Evolutionary conservation across 768 basidiomycete genomes (phyloP).

Genomic region (Xerocomellus amylosporus): DNA sequence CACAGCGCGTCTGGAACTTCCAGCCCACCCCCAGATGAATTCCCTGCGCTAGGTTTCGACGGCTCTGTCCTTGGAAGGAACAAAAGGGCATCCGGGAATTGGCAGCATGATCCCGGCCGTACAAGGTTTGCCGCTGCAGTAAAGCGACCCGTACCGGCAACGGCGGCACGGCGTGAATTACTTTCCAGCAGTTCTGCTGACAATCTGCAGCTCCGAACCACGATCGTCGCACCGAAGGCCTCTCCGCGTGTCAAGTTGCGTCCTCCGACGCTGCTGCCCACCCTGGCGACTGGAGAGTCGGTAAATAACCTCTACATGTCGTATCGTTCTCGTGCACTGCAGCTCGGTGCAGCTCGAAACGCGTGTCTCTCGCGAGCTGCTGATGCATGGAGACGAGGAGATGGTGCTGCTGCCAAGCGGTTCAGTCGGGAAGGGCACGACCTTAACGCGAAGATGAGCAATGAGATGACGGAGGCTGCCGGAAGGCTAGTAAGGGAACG

Average conservation of each 20-base stretch:
- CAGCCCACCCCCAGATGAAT: slow-evolving; percentile 51
- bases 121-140: slow-evolving; percentile 89
- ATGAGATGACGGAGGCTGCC: slow-evolving; percentile 84
- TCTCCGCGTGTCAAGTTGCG: slow-evolving; percentile 86
- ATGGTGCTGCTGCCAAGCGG: slow-evolving; percentile 92
- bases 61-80: slow-evolving; percentile 36
- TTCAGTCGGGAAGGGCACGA: slow-evolving; percentile 95
- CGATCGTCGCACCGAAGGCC: slow-evolving; percentile 74
- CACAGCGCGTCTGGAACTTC: slow-evolving; percentile 36
- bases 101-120: slow-evolving; percentile 76
- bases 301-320: slow-evolving; percentile 82
- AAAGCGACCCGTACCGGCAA: slow-evolving; percentile 55
- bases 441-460: slow-evolving; percentile 85
- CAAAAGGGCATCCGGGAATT: slow-evolving; percentile 41
- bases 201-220: slow-evolving; percentile 58
- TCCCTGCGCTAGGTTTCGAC: slow-evolving; percentile 63
- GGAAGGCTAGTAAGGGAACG: slow-evolving; percentile 83
- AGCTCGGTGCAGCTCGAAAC: slow-evolving; percentile 91
- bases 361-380: slow-evolving; percentile 93
- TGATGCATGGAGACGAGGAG: slow-evolving; percentile 93
- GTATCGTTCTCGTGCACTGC: slow-evolving; percentile 83
- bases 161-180: slow-evolving; percentile 52
- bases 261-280: slow-evolving; percentile 81
- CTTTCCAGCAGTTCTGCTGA: slow-evolving; percentile 57
- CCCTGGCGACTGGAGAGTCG: slow-evolving; percentile 79